Evolutionary conservation across 345 rosid genomes (phyloP).

Genomic region (Capsella bursapastoris): DNA sequence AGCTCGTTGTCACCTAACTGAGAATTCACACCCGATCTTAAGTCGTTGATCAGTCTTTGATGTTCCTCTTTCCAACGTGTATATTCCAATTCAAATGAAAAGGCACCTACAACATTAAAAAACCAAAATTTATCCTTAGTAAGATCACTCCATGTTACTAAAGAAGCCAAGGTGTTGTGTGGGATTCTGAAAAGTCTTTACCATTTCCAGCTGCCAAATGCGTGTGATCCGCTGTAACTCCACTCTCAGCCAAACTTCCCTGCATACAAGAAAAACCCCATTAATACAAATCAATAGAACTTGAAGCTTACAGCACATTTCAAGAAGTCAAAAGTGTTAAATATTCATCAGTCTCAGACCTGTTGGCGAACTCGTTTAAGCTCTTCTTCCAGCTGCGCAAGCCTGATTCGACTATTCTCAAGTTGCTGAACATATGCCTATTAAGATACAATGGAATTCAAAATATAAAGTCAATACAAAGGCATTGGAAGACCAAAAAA

Average conservation of each 20-base stretch:
- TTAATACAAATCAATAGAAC: background rate
- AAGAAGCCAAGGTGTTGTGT: background rate
- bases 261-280: slow-evolving; percentile 38
- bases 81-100: slow-evolving; percentile 83
- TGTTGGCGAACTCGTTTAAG: slow-evolving; percentile 81
- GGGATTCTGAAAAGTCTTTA: slow-evolving; percentile 34
- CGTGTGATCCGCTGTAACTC: slow-evolving; percentile 56
- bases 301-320: background rate
- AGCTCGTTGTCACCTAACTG: slow-evolving; percentile 69
- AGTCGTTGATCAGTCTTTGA: slow-evolving; percentile 67
- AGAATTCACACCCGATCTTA: slow-evolving; percentile 74
- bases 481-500: background rate
- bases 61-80: slow-evolving; percentile 92
- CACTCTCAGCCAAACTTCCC: slow-evolving; percentile 58
- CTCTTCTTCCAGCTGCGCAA: slow-evolving; percentile 81
- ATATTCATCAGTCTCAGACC: slow-evolving; percentile 45
- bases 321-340: background rate
- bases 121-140: background rate
- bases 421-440: slow-evolving; percentile 98
- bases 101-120: slow-evolving; percentile 54
- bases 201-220: slow-evolving; percentile 61
- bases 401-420: slow-evolving; percentile 70
- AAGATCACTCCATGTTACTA: background rate
- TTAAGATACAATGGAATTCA: slow-evolving; percentile 47
- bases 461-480: background rate